Conservation (phyloP, 208 protist genomes). For the Acanthamoeba castellanii region DNA sequence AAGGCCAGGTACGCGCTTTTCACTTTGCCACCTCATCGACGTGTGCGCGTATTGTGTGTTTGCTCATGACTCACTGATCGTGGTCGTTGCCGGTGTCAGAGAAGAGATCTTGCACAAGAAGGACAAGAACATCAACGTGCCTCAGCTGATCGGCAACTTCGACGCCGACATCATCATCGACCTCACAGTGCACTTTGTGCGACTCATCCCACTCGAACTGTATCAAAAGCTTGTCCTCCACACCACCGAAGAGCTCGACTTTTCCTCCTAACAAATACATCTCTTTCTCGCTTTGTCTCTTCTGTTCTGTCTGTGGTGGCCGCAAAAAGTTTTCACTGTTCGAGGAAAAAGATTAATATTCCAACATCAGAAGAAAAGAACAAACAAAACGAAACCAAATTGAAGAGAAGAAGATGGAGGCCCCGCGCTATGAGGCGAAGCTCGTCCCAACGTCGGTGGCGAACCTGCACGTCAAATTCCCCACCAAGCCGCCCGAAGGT, state of each 20-base stretch:
- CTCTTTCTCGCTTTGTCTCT: background rate
- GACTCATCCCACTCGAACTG: slow-evolving; percentile 84
- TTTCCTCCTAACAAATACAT: background rate
- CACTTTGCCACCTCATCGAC: background rate
- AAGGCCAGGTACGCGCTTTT: slow-evolving; percentile 80
- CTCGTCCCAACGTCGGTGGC: background rate
- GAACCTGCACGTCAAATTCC: background rate
- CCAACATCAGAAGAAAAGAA: background rate
- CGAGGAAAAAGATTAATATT: background rate
- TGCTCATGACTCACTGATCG: background rate
- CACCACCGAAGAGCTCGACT: slow-evolving; percentile 53
- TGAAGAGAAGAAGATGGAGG: background rate
- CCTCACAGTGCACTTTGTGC: slow-evolving; percentile 82
- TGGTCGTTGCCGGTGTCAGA: background rate
- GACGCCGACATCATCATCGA: slow-evolving; percentile 85
- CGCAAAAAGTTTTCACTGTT: too few species aligned
- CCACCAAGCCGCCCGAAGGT: background rate
- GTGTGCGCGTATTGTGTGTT: too few species aligned
- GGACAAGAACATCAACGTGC: slow-evolving; percentile 75
- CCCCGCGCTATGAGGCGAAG: background rate
- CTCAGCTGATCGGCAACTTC: slow-evolving; percentile 76
- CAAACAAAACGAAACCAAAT: background rate
- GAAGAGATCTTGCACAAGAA: slow-evolving; percentile 79
- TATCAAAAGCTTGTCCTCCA: slow-evolving; percentile 74
- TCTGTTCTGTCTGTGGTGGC: background rate